A percentile compares a stretch with the other conserved stretches of the same genome.
Evolutionary conservation across 495 filamentous ascomycete genomes (phyloP).

Genomic region (Aspergillus nidulans): DNA sequence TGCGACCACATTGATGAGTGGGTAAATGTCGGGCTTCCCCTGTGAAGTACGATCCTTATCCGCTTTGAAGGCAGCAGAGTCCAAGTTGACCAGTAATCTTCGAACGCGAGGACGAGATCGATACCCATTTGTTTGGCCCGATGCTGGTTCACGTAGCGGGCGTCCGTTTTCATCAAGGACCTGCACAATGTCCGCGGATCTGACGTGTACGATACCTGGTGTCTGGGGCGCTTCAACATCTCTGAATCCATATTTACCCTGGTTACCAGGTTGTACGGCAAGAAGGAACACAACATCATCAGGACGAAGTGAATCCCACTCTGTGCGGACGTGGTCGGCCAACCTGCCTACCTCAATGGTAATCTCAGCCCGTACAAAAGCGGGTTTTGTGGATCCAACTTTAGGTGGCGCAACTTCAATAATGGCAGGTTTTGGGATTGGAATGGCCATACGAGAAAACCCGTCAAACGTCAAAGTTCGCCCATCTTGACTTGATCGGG

Average conservation of each 20-base stretch:
- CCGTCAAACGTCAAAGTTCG: conserved; percentile 68
- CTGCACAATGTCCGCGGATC: conserved; percentile 83
- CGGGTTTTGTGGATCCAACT: conserved; percentile 83
- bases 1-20: conserved; percentile 79
- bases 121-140: conserved; percentile 48
- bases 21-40: conserved; percentile 74
- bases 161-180: conserved; percentile 85
- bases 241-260: conserved; percentile 51
- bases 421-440: conserved; percentile 81
- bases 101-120: conserved; percentile 52
- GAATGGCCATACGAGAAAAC: conserved; percentile 86
- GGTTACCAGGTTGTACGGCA: conserved; percentile 54
- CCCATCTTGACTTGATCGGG: conserved; percentile 57
- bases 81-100: conserved; percentile 75
- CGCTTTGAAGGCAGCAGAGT: conserved; percentile 70
- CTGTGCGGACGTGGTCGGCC: conserved; percentile 66
- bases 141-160: conserved; percentile 57
- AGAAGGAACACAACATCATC: conserved; percentile 91
- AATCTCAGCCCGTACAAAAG: conserved; percentile 81
- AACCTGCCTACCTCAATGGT: conserved; percentile 79
- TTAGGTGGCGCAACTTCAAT: conserved; percentile 78
- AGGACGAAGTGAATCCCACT: conserved; percentile 86
- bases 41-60: conserved; percentile 62
- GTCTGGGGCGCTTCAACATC: conserved; percentile 45
- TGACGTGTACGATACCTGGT: conserved; percentile 63